Conservation (phyloP, 1,139 yeast genomes). For the Kurtzmaniella quercitrusa region DNA sequence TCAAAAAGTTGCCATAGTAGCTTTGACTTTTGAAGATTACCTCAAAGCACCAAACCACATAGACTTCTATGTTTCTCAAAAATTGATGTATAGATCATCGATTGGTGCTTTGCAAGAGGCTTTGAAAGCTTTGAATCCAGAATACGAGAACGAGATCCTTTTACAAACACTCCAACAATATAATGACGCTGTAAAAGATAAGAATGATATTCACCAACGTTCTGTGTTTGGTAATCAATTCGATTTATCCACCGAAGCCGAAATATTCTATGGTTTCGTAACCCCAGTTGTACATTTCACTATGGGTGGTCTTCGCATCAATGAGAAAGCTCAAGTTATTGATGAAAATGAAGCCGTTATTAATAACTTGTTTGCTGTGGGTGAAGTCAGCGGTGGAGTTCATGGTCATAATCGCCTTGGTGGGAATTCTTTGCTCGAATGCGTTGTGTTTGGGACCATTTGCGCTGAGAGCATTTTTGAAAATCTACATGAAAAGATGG, state of each 20-base stretch:
- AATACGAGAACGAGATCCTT: constrained; percentile 10
- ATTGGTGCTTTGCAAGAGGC: constrained; percentile 17
- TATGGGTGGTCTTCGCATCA: constrained; percentile 38
- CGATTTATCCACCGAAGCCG: constrained; percentile 5
- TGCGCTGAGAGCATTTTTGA: constrained; percentile 10
- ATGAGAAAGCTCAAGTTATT: constrained; percentile 23
- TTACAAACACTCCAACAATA: constrained; percentile 13
- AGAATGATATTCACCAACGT: constrained; percentile 11
- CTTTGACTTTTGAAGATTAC: constrained; percentile 24
- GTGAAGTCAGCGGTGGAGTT: constrained; percentile 38
- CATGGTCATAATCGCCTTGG: constrained; percentile 38
- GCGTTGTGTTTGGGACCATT: constrained; percentile 34
- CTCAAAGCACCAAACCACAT: constrained; percentile 25
- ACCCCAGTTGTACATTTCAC: constrained; percentile 39
- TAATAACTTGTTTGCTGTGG: constrained; percentile 30
- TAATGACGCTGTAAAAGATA: constrained; percentile 9
- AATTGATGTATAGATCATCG: constrained; percentile 24
- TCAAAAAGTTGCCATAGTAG: constrained; percentile 21
- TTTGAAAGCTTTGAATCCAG: constrained; percentile 14
- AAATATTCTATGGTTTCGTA: constrained; percentile 28
- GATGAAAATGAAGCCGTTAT: constrained; percentile 15
- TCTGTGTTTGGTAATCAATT: constrained; percentile 19
- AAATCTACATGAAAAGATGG: not conserved
- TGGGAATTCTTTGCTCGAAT: constrained; percentile 35
- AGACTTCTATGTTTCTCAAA: constrained; percentile 26